Base-by-base conservation (phyloP, 2,329 filamentous ascomycete species). In the Calonectria pauciramosa region DNA sequence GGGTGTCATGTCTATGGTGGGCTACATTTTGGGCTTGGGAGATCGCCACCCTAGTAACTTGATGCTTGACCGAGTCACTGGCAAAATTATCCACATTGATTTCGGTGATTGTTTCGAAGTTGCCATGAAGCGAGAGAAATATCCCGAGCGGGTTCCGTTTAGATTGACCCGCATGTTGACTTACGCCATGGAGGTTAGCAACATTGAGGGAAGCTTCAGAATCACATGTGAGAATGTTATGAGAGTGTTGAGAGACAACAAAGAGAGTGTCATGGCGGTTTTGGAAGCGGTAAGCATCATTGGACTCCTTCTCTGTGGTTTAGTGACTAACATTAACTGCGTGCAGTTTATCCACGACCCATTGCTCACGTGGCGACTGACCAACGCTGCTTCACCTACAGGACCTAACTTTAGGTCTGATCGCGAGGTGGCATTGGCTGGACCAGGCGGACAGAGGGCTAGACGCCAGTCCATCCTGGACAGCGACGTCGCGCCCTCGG, bases 1-100 rank as follows among this genome's bases (percentile, higher is more conserved):
- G 2, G 97, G 95, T 80, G 97, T 99, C 81, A 99, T 99, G 97
- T 98, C 96, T n/a, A 99, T 99, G 96, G 97, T 99, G n/a, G 97
- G 97, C 77, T 99, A 99, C 85, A 99, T 99, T 78, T 92, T 99
- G 28, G 97, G 97, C 74, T 89, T 99, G 18, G 97, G 97, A 70
- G 97, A 99, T 87, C 93, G 97, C 63, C 97, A 99, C 86, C 97
- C 97, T 47, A 98, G 96, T 75, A 99, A 99, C 85, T 88, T 99
- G 82, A 97, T 99, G 94, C 93, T 99, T 51, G 97, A 99, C 85
- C 94, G 96, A 49, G 93, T 97, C 75, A 99, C 96, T 1, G 97
- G 97, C 83, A 98, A 98, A 88, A 97, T 99, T 76, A 94, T 99
- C 78, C 97, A 99, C 84, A 99, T 99, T 80, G 97, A 99, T 88